Conservation (phyloP, 352 stramenopile species). For the Plasmopara viticola region DNA sequence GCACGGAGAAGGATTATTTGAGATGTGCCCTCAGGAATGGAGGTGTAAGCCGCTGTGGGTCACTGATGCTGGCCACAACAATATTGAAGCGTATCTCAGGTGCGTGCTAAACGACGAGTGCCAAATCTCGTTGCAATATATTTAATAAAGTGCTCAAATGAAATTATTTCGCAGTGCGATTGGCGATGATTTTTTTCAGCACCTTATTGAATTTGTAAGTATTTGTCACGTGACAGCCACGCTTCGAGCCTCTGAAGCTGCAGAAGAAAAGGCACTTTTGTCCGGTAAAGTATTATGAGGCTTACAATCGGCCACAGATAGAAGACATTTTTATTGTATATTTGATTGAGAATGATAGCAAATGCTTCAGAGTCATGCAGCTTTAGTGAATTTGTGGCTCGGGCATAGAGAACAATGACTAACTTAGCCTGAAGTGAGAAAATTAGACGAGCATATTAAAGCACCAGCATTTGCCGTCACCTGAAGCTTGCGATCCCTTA, state of each 20-base stretch:
- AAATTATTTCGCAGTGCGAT: constrained; percentile 29
- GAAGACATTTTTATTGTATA: constrained; percentile 33
- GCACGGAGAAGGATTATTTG: constrained; percentile 93
- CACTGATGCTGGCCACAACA: constrained; percentile 96
- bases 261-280: no score
- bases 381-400: constrained; percentile 5
- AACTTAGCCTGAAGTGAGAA: constrained; percentile 8
- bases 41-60: constrained; percentile 97
- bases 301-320: constrained; percentile 16
- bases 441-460: constrained; percentile 4
- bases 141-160: constrained; percentile 5
- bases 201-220: constrained; percentile 70
- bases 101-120: constrained; percentile 16
- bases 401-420: constrained; percentile 12
- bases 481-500: constrained; percentile 19
- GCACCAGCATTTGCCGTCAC: constrained; percentile 12
- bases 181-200: constrained; percentile 75
- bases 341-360: constrained; percentile 18
- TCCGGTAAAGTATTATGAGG: constrained; percentile 8
- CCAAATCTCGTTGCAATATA: neutral
- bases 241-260: constrained; percentile 34
- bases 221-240: constrained; percentile 63
- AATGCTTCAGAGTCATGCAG: constrained; percentile 10
- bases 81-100: constrained; percentile 95
- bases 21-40: constrained; percentile 89